Evolutionary conservation across 2,329 filamentous ascomycete species (phyloP), one percentile per base, ranked within the genome.

Genomic region (Purpureocillium lavendulum): DNA sequence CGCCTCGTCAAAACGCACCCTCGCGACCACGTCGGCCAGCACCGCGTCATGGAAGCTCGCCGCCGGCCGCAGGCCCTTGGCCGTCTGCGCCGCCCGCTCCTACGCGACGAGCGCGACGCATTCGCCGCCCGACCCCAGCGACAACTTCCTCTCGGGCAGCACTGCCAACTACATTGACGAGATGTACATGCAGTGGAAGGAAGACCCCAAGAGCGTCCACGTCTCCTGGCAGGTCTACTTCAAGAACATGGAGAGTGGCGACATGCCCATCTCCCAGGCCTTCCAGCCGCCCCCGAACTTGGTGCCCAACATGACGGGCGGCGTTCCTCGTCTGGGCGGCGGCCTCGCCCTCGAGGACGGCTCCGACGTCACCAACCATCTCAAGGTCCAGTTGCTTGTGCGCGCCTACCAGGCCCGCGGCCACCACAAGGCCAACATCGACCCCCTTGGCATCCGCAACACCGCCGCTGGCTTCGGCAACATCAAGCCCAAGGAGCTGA

Each of bases 191-290:
- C 82, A 89, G 61, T 98, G 92, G 92, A 95, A 90, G 69, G 74
- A 85, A 49, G 88, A 98, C 55, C 89, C 92, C 38, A 77, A 80
- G 55, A 95, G 87, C 59, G 92, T 98, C 43, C 92, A 98, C 67
- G 76, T 95, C 55, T 98, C 92, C 62, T 98, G 92, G 92, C 90
- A 95, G 70, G 82, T 94, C 60, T 98, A 98, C 77, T 98, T 98
- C 77, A 87, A 82, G 70, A 98, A 98, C 70, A 96, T 98, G 85
- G 92, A 98, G 73, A 85, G 80, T 50, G 92, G 92, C 62, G 86
- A 92, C 58, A 97, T 98, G 87, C 90, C 90, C 60, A 87, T 94
- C 60, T 92, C 90, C 47, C 86, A 94, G 67, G 92, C 92, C 52
- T 98, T 98, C 73, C 88, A 88, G 50, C 89, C 92, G 50, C 92